Percentiles rank a stretch among this genome's conserved stretches.
Conservation (phyloP, 331 rosid species). For the Pyracantha coccinea region DNA sequence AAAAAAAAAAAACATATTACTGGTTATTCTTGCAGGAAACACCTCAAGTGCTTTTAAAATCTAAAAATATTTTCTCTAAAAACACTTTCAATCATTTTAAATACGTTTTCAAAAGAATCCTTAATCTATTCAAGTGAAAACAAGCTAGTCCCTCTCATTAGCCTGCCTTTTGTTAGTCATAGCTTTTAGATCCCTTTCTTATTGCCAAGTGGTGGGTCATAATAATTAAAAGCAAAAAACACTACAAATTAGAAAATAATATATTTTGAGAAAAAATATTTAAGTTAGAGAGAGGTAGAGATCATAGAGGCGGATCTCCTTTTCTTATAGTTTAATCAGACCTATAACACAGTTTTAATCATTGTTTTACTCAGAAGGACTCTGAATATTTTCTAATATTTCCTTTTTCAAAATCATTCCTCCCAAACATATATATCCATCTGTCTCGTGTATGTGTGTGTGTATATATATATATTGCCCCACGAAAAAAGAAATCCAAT, state of each 20-base stretch:
- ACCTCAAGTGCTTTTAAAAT: no score
- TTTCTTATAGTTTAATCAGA: neutral
- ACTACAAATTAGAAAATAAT: neutral
- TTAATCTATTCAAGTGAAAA: neutral
- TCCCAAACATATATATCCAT: neutral
- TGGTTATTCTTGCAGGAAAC: no score
- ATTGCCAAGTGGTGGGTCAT: slow-evolving; percentile 4
- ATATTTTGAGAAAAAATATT: neutral
- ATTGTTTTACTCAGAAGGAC: neutral
- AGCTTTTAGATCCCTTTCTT: neutral
- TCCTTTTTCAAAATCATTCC: neutral
- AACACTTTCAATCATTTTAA: no score
- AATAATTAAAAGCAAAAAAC: neutral
- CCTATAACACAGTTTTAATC: neutral
- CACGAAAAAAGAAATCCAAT: neutral
- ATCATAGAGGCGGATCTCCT: neutral
- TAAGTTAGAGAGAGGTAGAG: neutral
- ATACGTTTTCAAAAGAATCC: no score
- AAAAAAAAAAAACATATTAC: no score
- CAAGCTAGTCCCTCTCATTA: neutral
- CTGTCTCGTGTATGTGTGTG: no score
- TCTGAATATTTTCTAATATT: neutral
- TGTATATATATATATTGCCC: no score
- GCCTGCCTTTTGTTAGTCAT: neutral
- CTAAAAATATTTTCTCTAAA: no score